Base-by-base conservation (phyloP, 495 filamentous ascomycete species). In the Lindgomyces ingoldianus region DNA sequence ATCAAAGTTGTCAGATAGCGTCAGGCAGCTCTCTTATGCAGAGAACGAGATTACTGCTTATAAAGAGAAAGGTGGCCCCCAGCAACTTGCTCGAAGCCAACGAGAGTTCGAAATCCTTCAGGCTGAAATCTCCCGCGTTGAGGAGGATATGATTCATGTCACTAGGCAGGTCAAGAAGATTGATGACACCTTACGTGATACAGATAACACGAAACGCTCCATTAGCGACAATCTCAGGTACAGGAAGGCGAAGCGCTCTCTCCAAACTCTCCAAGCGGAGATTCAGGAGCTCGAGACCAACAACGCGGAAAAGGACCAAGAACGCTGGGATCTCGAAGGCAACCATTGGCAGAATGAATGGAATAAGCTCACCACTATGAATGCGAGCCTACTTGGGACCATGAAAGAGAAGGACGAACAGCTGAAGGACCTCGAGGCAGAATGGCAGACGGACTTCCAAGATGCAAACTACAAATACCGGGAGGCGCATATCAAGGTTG, bases 181-280 rank as follows among this genome's bases (percentile, higher is more conserved):
- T 22, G 89, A 89, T 29, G 83, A 89, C 47, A 86, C 91, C 61
- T 79, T 93, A 24, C 84, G 86, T 65, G 89, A 90, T 68, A 88
- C 89, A 66, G 87, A 88, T 54, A 83, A 87, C 56, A 94, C 86
- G 18, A 89, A 89, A 75, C 85, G 88, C 42, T 89, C 86, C 64
- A 95, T 98, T 69, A 80, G 80, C 16, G 92, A 98, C 70, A 98
- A 98, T 68, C 77, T 97, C 39, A 84, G 83, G 22, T 96, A 91
- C 71, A 90, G 94, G 49, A 86, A 87, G 68, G 85, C 86, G 47
- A 80, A 84, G 53, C 80, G 86, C 44, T 82, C 87, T 50, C 79
- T 96, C 30, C 78, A 91, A 19, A 78, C 74, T 16, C 82, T 96
- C 2, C 72, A 82, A 56, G 72, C 68, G 19, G 90, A 96, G 66